Conservation (phyloP, 495 filamentous ascomycete genomes). For the Penicillium ochrochloron region DNA sequence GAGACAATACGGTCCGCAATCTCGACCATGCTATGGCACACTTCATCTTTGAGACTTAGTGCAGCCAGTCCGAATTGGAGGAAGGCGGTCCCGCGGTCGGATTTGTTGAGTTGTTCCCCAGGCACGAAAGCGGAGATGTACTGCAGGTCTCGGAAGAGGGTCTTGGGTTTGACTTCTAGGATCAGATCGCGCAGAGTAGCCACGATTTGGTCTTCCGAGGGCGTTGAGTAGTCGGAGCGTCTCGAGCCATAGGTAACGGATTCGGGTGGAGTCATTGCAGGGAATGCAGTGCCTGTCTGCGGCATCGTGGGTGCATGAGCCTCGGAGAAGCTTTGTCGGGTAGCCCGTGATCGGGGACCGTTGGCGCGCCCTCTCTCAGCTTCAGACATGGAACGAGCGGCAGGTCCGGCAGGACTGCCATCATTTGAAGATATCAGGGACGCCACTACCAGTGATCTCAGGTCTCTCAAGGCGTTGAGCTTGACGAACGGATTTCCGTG, state of each 20-base stretch:
- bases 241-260: conserved; percentile 46
- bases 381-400: background rate
- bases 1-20: conserved; percentile 56
- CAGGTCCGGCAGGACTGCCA: conserved; percentile 29
- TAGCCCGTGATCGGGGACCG: conserved; percentile 16
- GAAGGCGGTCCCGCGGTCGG: conserved; percentile 87
- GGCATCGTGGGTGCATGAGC: conserved; percentile 16
- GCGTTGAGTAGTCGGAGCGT: conserved; percentile 43
- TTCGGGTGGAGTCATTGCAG: conserved; percentile 36
- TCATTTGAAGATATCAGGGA: conserved; percentile 64
- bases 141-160: conserved; percentile 92
- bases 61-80: conserved; percentile 92
- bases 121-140: conserved; percentile 94
- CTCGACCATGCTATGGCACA: conserved; percentile 89
- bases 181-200: conserved; percentile 81
- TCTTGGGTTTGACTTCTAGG: conserved; percentile 78
- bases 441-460: conserved; percentile 79
- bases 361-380: conserved; percentile 12
- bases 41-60: conserved; percentile 84
- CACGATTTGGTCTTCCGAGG: conserved; percentile 66
- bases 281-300: conserved; percentile 25
- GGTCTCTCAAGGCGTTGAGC: conserved; percentile 79
- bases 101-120: conserved; percentile 77
- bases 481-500: conserved; percentile 89
- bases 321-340: conserved; percentile 47